Percentiles rank a stretch among this genome's conserved stretches.
These are phyloP conservation scores for Hemisphaericaspora subhashii DNA, from an alignment of 1,139 yeast genomes.

Conservation along the genomic window DNA sequence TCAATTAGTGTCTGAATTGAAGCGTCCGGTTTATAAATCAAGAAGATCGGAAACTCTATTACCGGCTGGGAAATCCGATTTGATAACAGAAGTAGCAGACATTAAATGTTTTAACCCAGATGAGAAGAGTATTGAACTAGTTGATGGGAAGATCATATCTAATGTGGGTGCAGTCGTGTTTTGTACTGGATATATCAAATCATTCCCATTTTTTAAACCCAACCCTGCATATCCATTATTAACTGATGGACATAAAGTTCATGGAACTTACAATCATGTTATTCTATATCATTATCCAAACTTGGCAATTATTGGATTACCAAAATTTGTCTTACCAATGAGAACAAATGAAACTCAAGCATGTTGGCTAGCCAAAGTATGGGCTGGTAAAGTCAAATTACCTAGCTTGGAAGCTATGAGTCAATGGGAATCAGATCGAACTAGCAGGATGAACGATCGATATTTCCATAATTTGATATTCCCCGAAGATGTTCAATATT, in stretches of 20 bases:
- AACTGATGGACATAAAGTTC: conserved; percentile 32
- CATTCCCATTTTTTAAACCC: conserved; percentile 38
- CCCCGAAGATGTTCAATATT: conserved; percentile 31
- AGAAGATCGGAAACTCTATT: conserved; percentile 23
- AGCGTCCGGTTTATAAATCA: conserved; percentile 38
- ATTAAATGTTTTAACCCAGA: conserved; percentile 29
- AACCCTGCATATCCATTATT: conserved; percentile 22
- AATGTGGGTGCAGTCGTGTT: conserved; percentile 40
- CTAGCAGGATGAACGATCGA: conserved; percentile 23
- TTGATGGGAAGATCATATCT: conserved; percentile 23
- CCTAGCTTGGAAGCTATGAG: conserved; percentile 36
- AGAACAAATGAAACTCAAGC: conserved; percentile 49
- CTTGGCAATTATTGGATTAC: conserved; percentile 35
- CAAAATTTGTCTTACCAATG: conserved; percentile 44
- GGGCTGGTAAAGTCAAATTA: conserved; percentile 35
- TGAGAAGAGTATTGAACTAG: conserved; percentile 27
- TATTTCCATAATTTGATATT: conserved; percentile 26
- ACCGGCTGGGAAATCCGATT: conserved; percentile 26
- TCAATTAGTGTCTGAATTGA: conserved; percentile 30
- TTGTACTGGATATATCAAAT: conserved; percentile 49
- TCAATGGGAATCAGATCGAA: conserved; percentile 18
- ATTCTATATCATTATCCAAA: conserved; percentile 47
- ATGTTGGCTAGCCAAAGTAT: conserved; percentile 37
- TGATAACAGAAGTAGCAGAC: conserved; percentile 23
- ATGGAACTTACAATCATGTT: conserved; percentile 39